Conservation (phyloP, 805 yeast genomes). For the Metschnikowia sp. region DNA sequence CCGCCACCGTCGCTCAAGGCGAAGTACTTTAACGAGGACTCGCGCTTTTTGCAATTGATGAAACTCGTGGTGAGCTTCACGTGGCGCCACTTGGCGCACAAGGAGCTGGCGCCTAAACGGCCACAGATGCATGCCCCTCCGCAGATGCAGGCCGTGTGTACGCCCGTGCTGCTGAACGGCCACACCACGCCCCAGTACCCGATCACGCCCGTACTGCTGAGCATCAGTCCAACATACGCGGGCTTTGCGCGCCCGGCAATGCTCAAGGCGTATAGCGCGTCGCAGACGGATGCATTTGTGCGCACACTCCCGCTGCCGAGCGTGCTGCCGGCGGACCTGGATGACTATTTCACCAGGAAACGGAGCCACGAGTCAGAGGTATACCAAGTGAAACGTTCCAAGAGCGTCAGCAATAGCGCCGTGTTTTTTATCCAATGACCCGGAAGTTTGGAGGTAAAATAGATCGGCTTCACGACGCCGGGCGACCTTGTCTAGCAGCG, state of each 20-base stretch:
- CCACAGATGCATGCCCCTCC: background rate
- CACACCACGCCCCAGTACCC: slow-evolving; percentile 35
- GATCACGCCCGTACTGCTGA: slow-evolving; percentile 20
- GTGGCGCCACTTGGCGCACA: slow-evolving; percentile 22
- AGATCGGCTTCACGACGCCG: background rate
- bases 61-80: slow-evolving; percentile 31
- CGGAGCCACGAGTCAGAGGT: slow-evolving; percentile 8
- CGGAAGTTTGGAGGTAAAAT: background rate
- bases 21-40: slow-evolving; percentile 40
- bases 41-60: slow-evolving; percentile 37
- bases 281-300: background rate
- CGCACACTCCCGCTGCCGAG: slow-evolving; percentile 18
- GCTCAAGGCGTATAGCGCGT: slow-evolving; percentile 20
- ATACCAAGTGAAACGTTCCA: slow-evolving; percentile 12
- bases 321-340: slow-evolving; percentile 17
- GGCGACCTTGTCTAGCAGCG: background rate
- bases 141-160: slow-evolving; percentile 3
- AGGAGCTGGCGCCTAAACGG: slow-evolving; percentile 7
- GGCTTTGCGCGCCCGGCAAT: slow-evolving; percentile 2
- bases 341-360: slow-evolving; percentile 4
- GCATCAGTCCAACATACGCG: slow-evolving; percentile 19
- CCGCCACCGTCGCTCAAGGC: slow-evolving; percentile 46
- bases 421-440: slow-evolving; percentile 13
- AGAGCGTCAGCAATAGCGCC: slow-evolving; percentile 11
- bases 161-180: slow-evolving; percentile 10